A percentile compares a stretch with the other conserved stretches of the same genome.
phyloP scores from a whole-genome alignment of 345 rosid genomes.

The Gossypium thurberi region DNA sequence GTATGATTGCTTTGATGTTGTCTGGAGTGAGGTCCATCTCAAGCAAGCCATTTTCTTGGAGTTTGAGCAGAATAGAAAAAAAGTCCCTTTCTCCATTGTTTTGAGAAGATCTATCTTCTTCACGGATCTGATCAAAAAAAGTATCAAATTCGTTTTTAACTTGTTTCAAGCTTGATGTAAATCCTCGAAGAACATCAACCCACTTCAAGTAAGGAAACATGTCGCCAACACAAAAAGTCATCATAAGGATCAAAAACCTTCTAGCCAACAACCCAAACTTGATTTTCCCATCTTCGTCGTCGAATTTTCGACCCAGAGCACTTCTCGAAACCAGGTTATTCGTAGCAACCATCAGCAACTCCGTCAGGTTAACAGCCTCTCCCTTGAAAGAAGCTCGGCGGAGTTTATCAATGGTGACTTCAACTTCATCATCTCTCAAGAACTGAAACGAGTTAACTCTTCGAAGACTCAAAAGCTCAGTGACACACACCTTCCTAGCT shows the following conservation, averaged over 20 bases:
- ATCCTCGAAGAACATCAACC: not conserved
- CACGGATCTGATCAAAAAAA: not conserved
- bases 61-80: not conserved
- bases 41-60: not conserved
- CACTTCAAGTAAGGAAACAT: slow-evolving; percentile 10
- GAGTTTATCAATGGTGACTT: not conserved
- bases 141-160: not conserved
- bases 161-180: not conserved
- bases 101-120: not conserved
- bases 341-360: not conserved
- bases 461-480: not conserved
- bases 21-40: not conserved
- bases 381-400: not conserved
- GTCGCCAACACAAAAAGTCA: not conserved
- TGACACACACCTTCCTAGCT: not conserved
- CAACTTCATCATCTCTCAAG: not conserved
- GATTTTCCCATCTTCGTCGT: not conserved
- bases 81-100: not conserved
- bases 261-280: not conserved
- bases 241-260: not conserved
- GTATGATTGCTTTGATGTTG: not conserved
- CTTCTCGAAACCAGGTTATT: not conserved
- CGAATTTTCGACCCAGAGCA: not conserved
- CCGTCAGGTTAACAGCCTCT: not conserved
- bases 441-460: not conserved